Percentiles rank a stretch among this genome's conserved stretches.
These are phyloP conservation scores for Fonsecaea monophora DNA, from an alignment of 2,329 filamentous ascomycete genomes.

Conservation along the genomic window DNA sequence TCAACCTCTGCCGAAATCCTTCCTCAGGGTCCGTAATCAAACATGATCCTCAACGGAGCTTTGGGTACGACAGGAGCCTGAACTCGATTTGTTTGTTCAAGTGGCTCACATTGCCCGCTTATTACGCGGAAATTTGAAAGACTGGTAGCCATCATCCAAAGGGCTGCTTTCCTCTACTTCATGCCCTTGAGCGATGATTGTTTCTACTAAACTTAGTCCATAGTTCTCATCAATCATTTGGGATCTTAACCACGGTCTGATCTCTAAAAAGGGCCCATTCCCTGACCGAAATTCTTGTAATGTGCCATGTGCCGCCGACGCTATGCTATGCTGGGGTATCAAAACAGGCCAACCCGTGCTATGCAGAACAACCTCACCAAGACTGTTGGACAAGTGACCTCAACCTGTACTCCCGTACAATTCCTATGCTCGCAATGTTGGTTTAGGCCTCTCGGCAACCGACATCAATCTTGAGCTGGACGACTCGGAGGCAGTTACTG, in stretches of 20 bases:
- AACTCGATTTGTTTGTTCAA: slow-evolving; percentile 6
- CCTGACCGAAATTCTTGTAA: slow-evolving; percentile 11
- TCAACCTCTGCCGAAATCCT: not conserved
- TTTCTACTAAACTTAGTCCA: slow-evolving; percentile 23
- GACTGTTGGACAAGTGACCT: slow-evolving; percentile 23
- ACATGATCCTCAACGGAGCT: not conserved
- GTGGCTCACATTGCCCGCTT: not conserved
- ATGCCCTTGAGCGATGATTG: slow-evolving; percentile 1
- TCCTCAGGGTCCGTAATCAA: not conserved
- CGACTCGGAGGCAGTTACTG: slow-evolving; percentile 15
- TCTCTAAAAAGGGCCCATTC: slow-evolving; percentile 10
- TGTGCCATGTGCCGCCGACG: slow-evolving; percentile 34
- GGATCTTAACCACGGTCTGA: slow-evolving; percentile 11
- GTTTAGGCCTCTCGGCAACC: slow-evolving; percentile 37
- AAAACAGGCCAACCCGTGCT: slow-evolving; percentile 35
- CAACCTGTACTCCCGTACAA: slow-evolving; percentile 32
- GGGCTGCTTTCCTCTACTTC: slow-evolving; percentile 16
- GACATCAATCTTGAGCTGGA: slow-evolving; percentile 31
- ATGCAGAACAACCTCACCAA: slow-evolving; percentile 37
- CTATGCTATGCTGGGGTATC: slow-evolving; percentile 39
- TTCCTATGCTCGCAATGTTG: slow-evolving; percentile 38
- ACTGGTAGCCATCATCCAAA: slow-evolving; percentile 23
- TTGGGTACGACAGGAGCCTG: not conserved
- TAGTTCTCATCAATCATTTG: slow-evolving; percentile 32
- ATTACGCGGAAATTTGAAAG: not conserved